Conservation (phyloP, 179 eudicot genomes). For the Amaranthus tricolor region DNA sequence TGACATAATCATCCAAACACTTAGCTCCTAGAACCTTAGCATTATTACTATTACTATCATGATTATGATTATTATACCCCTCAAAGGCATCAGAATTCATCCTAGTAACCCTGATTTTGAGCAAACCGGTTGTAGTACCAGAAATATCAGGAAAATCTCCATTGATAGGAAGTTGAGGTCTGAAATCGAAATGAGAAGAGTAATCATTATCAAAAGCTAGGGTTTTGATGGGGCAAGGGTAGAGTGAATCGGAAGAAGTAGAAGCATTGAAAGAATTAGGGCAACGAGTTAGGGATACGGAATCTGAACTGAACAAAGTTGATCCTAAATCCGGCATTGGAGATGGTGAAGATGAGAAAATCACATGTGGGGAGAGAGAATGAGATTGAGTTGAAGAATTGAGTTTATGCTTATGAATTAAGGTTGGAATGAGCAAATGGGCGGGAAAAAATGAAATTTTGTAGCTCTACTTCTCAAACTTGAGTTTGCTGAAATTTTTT, state of each 20-base stretch:
- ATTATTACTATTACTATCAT: background rate
- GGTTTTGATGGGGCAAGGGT: slow-evolving; percentile 29
- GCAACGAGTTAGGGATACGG: slow-evolving; percentile 30
- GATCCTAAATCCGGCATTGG: slow-evolving; percentile 53
- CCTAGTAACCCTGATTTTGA: slow-evolving; percentile 33
- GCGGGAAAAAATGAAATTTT: slow-evolving; percentile 40
- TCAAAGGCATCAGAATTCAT: slow-evolving; percentile 20
- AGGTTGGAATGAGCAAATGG: slow-evolving; percentile 10
- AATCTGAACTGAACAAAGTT: slow-evolving; percentile 24
- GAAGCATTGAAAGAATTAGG: slow-evolving; percentile 22
- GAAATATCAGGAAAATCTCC: slow-evolving; percentile 14
- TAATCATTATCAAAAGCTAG: slow-evolving; percentile 26
- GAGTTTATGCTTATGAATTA: background rate
- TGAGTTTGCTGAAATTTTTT: too few relatives aligned
- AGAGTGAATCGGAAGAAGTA: slow-evolving; percentile 19
- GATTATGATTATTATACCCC: background rate
- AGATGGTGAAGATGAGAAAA: slow-evolving; percentile 8
- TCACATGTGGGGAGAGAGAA: slow-evolving; percentile 1
- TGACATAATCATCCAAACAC: slow-evolving; percentile 43
- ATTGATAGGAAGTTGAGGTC: slow-evolving; percentile 18
- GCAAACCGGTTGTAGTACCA: slow-evolving; percentile 4
- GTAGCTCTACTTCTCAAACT: too few relatives aligned
- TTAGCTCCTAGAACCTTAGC: slow-evolving; percentile 13
- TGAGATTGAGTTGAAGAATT: background rate
- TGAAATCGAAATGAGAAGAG: slow-evolving; percentile 6